phyloP scores from a whole-genome alignment of 1,139 yeast genomes.

The Sugiyamaella novakii region DNA sequence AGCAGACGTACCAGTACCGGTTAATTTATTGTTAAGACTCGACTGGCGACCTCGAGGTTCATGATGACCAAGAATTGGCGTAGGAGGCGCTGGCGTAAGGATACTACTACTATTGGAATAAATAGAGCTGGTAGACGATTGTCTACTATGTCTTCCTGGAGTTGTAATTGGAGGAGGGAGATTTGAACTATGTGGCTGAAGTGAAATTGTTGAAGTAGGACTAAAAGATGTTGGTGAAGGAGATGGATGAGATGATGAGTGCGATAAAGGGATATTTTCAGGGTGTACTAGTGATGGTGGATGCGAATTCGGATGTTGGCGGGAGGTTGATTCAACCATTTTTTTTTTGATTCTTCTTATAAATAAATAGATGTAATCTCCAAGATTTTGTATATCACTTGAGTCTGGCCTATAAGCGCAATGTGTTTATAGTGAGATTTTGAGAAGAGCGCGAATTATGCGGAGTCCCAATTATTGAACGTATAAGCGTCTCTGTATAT shows the following conservation, averaged over 20 bases:
- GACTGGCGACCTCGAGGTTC: conserved; percentile 17
- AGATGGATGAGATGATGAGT: conserved; percentile 4
- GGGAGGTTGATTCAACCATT: conserved; percentile 2
- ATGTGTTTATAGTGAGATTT: too few species aligned
- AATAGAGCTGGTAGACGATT: conserved; percentile 19
- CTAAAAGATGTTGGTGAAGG: conserved; percentile 13
- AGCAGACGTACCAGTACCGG: neutral
- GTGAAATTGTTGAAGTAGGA: conserved; percentile 2
- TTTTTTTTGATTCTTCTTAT: too few species aligned
- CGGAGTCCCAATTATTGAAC: too few species aligned
- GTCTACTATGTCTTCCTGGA: conserved; percentile 17
- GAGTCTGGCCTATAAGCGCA: too few species aligned
- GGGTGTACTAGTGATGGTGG: neutral
- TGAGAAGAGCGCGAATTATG: too few species aligned
- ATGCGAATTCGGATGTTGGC: conserved; percentile 1
- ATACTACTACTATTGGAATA: conserved; percentile 13
- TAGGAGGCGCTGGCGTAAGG: conserved; percentile 14
- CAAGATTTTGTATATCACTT: too few species aligned
- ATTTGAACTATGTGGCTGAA: neutral
- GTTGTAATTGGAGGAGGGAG: conserved; percentile 11
- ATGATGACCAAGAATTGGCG: conserved; percentile 7
- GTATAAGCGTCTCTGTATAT: too few species aligned
- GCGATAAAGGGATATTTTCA: conserved; percentile 2
- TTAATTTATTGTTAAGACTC: conserved; percentile 1
- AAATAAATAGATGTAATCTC: too few species aligned